phyloP scores from a whole-genome alignment of 768 basidiomycete species.

The Clavaria fumosa region DNA sequence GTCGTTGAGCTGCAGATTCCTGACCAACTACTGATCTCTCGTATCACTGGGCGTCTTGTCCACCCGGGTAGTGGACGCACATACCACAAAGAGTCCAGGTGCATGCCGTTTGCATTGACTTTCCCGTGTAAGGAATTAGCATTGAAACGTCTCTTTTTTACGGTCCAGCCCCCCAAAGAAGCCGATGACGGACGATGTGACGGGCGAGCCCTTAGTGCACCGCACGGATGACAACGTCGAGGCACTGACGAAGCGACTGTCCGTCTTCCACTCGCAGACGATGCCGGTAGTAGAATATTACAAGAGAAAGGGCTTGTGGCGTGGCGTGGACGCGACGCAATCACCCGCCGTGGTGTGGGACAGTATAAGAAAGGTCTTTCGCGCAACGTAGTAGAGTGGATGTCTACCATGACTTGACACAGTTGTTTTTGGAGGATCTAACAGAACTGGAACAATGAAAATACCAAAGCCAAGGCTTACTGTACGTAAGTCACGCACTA shows the following conservation, averaged over 20 bases:
- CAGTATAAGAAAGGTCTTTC: constrained; percentile 54
- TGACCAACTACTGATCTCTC: constrained; percentile 90
- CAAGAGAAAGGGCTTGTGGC: constrained; percentile 82
- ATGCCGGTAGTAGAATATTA: constrained; percentile 96
- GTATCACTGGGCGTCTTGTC: constrained; percentile 92
- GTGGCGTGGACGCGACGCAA: constrained; percentile 86
- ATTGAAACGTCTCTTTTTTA: too few species aligned
- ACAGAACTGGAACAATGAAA: too few species aligned
- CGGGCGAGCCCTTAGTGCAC: constrained; percentile 92
- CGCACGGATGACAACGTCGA: constrained; percentile 97
- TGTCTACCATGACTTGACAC: too few species aligned
- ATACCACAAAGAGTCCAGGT: constrained; percentile 95
- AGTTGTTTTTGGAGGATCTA: too few species aligned
- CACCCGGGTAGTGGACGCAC: constrained; percentile 81
- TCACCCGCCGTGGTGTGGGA: constrained; percentile 88
- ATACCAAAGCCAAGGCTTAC: too few species aligned
- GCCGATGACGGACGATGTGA: constrained; percentile 80
- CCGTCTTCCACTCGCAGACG: constrained; percentile 86
- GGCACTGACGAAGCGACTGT: constrained; percentile 77
- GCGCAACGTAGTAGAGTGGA: too few species aligned
- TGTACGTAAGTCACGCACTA: too few species aligned
- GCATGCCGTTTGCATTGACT: constrained; percentile 25
- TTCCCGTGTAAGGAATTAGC: constrained; percentile 6
- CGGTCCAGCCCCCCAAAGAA: constrained; percentile 94
- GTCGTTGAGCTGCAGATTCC: constrained; percentile 86